phyloP scores from a whole-genome alignment of 2,329 filamentous ascomycete genomes.

The Aspergillus viridinutans region DNA sequence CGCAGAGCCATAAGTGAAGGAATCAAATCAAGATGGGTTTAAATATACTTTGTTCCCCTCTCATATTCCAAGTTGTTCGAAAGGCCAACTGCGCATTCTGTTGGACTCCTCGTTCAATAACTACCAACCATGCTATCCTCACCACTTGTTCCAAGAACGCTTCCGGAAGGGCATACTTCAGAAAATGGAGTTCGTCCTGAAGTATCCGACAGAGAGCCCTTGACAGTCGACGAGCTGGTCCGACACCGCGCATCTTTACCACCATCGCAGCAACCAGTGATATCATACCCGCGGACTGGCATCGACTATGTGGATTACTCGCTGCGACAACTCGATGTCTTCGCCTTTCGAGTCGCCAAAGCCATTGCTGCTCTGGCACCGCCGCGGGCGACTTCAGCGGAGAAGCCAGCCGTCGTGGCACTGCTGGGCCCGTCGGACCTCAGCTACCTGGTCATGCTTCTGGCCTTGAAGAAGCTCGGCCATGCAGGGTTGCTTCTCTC shows the following conservation, averaged over 20 bases:
- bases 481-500: constrained; percentile 54
- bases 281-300: constrained; percentile 45
- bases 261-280: constrained; percentile 31
- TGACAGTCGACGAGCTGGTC: constrained; percentile 39
- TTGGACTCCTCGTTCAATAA: neutral
- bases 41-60: neutral
- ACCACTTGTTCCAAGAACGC: constrained; percentile 3
- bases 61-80: neutral
- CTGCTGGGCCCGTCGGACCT: constrained; percentile 53
- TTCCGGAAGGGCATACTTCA: constrained; percentile 3
- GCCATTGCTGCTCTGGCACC: constrained; percentile 17
- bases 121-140: constrained; percentile 9
- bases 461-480: constrained; percentile 54
- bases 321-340: constrained; percentile 42
- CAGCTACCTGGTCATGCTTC: constrained; percentile 51
- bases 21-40: neutral
- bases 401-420: constrained; percentile 40
- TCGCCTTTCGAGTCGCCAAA: constrained; percentile 29
- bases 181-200: neutral
- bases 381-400: constrained; percentile 21
- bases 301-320: constrained; percentile 47
- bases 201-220: constrained; percentile 8
- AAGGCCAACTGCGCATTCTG: neutral
- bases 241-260: constrained; percentile 33
- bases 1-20: neutral